Evolutionary conservation across 1,284 basidiomycete genomes (phyloP).

Genomic region (Ustilago shanxiensis): DNA sequence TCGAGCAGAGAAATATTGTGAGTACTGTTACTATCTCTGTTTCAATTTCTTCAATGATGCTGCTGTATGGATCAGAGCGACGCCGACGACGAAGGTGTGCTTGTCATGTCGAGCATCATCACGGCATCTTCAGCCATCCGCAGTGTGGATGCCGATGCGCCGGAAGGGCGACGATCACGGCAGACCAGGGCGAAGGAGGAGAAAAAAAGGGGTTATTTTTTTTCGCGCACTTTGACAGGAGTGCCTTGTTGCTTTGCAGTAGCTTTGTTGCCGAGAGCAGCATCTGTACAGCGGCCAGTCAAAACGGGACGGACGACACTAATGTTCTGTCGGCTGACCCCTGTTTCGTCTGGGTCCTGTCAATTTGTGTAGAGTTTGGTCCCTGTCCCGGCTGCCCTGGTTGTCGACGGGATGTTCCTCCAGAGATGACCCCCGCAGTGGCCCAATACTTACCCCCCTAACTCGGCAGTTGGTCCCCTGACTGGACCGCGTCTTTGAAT

Average conservation of each 20-base stretch:
- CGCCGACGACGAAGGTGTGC: too few relatives aligned
- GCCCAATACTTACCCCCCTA: neutral
- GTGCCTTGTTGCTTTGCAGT: neutral
- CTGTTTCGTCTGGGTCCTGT: neutral
- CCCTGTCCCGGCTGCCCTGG: neutral
- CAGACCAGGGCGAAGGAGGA: neutral
- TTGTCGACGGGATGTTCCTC: neutral
- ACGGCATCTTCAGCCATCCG: neutral
- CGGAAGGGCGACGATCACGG: neutral
- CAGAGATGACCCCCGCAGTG: neutral
- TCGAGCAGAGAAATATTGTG: neutral
- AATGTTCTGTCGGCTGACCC: neutral
- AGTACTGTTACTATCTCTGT: neutral
- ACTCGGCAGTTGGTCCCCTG: neutral
- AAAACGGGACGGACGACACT: neutral
- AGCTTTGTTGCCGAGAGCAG: slow-evolving; percentile 8
- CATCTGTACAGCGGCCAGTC: neutral
- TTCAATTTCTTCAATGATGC: neutral
- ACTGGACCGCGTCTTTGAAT: neutral
- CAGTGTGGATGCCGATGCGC: neutral
- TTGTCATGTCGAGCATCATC: neutral
- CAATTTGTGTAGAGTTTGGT: slow-evolving; percentile 1
- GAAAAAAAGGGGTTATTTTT: neutral
- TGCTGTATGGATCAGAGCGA: too few relatives aligned
- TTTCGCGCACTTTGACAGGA: slow-evolving; percentile 25